Conservation (phyloP, 2,329 filamentous ascomycete genomes). For the Pseudogymnoascus sp. region DNA sequence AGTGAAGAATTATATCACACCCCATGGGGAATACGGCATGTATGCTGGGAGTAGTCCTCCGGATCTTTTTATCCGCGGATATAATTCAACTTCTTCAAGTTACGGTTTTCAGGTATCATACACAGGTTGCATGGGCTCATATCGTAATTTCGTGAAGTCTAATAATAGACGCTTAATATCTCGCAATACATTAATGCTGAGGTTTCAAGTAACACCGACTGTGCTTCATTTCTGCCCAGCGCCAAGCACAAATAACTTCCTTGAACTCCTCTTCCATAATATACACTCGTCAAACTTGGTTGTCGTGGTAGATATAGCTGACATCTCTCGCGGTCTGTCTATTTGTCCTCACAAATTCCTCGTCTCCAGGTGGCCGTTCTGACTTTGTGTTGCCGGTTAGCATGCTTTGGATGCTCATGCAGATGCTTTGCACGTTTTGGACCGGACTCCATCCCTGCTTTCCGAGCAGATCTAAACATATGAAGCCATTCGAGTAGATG, state of each 20-base stretch:
- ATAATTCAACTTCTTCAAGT: background rate
- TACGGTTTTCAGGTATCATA: background rate
- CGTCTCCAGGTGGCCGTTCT: constrained; percentile 84
- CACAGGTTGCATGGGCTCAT: background rate
- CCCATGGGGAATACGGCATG: background rate
- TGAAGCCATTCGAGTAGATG: constrained; percentile 97
- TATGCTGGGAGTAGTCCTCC: background rate
- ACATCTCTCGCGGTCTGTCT: constrained; percentile 78
- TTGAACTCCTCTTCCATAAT: background rate
- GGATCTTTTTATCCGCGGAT: background rate
- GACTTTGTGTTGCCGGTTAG: constrained; percentile 89
- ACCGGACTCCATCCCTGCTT: constrained; percentile 90
- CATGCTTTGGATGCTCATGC: constrained; percentile 98
- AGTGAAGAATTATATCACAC: background rate
- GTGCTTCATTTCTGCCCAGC: background rate
- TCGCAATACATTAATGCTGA: background rate
- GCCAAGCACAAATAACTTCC: background rate
- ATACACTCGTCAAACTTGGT: background rate
- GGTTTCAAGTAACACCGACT: background rate
- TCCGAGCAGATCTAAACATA: constrained; percentile 89
- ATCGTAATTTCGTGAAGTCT: constrained; percentile 8
- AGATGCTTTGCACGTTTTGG: constrained; percentile 93
- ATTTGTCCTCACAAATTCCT: constrained; percentile 79
- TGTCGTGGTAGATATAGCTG: constrained; percentile 85
- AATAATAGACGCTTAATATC: background rate